Base-by-base conservation (phyloP, 116 monocot species). In the Trichopus zeylanicus region DNA sequence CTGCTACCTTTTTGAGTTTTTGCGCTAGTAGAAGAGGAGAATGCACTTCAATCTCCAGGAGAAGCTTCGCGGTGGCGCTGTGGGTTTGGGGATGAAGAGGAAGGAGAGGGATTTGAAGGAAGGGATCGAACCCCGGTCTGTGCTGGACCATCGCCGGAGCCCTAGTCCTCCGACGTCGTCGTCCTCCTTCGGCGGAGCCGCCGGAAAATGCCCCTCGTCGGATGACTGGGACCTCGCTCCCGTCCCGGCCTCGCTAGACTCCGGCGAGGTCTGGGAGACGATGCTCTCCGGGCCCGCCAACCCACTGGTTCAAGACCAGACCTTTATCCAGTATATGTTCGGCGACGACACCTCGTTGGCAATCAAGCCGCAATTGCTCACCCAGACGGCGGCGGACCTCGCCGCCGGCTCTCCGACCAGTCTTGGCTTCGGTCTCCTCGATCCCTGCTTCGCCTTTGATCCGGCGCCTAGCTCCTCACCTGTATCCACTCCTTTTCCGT, bases 141-240 rank as follows among this genome's bases (percentile, higher is more conserved):
- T 93, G 10, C 79, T 93, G 77, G 85, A 93, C 62, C 58, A 69
- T 39, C 65, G 73, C 47, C 42, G 83, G 60, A 95, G 95, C 70
- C 87, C 81, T 5, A 94, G 94, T 60, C 89, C 94, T n/a, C 93
- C 81, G 7, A 77, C 70, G 24, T 71, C 78, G 72, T 80, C 86
- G 64, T 83, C 92, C 24, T 86, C 91, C 38, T 70, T 77, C 15
- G 71, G 70, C 62, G 66, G 79, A 57, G 79, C 80, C 48, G 65
- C 69, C 60, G 74, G n/a, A n/a, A n/a, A n/a, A n/a, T n/a, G 64
- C 62, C 65, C 71, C 47, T 78, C 69, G 27, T 78, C 72, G 76
- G 71, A 69, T 26, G 54, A 39, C 19, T n/a, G n/a, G n/a, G 81
- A 82, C 54, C 70, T 80, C 30, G 76, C 69, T 49, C 80, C 85